Conservation (phyloP, 306 rosid genomes). For the Ammopiptanthus mongolicus region DNA sequence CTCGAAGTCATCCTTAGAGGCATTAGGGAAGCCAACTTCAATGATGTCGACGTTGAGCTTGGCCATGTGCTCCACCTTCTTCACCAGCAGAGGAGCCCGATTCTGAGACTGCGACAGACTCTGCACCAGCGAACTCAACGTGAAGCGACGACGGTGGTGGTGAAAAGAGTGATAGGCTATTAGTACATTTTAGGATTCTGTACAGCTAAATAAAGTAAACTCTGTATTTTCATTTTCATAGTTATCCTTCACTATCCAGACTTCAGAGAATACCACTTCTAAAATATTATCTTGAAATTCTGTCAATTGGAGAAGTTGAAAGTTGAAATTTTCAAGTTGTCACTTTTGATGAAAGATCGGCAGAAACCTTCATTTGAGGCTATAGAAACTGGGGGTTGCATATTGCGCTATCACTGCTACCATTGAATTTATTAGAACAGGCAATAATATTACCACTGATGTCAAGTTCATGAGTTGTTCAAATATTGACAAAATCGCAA, state of each 20-base stretch:
- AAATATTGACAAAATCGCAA: not conserved
- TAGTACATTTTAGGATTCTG: conserved; percentile 8
- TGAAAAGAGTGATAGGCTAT: too few species aligned
- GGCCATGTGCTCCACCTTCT: too few species aligned
- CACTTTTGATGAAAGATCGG: not conserved
- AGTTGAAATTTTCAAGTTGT: too few species aligned
- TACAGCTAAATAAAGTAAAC: not conserved
- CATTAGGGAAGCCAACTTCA: conserved; percentile 89
- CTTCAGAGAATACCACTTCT: not conserved
- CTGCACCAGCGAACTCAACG: too few species aligned
- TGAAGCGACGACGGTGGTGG: too few species aligned
- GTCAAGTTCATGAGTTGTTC: not conserved
- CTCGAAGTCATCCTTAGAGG: conserved; percentile 79
- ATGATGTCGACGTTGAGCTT: conserved; percentile 90
- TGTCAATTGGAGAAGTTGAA: conserved; percentile 1
- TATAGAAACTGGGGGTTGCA: not conserved
- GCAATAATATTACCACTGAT: not conserved
- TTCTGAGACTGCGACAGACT: too few species aligned
- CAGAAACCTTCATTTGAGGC: not conserved
- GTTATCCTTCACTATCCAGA: conserved; percentile 2
- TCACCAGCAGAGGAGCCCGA: too few species aligned
- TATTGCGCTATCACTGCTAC: not conserved
- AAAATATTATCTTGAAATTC: not conserved
- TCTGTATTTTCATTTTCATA: not conserved
- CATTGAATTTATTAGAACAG: too few species aligned